Base-by-base conservation (phyloP, 2,329 filamentous ascomycete genomes). In the Ophiostoma sp. region DNA sequence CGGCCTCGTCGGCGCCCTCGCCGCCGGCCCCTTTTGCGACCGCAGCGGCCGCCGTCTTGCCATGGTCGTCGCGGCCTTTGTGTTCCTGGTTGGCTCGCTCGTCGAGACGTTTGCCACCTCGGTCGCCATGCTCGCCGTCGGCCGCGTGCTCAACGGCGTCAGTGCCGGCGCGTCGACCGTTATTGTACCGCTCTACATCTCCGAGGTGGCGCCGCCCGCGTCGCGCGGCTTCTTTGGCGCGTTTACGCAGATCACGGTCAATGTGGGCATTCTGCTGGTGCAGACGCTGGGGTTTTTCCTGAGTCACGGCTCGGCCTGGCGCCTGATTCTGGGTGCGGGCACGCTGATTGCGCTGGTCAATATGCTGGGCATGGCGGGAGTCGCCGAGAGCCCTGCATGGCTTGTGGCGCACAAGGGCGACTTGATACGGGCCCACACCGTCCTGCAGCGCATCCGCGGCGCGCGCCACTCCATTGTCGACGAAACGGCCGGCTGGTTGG, bases 211-310 rank as follows among this genome's bases (percentile, higher is more conserved):
- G 0, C 95, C 94, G 4, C 87, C 87, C 0, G 81, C 83, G 20
- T 86, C 90, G 74, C 87, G 89, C 69, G 94, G 93, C 5, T 87
- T 96, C 73, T 98, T 97, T 76, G 88, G 88, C 15, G 84, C 87
- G 70, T 90, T 96, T 79, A 98, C 95, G 0, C 94, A 99, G 78
- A 89, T 98, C 76, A 94, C 93, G 79, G 94, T 94, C 82, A 98
- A 98, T 76, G 82, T 94, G 33, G 95, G 95, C 70, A 97, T 99
- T 69, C 80, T 99, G 62, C 81, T 88, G 35, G 90, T 94, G 0
- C 95, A 98, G 79, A 84, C 89, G 0, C 81, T 98, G 48, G 95
- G 95, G 0, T 95, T 91, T 76, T 97, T 97, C 78, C 77, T 97
- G 70, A 97, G 93, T 80, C 85, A 89, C 75, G 92, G 87, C 5